phyloP scores from a whole-genome alignment of 768 basidiomycete species.

The Russula olivacea region DNA sequence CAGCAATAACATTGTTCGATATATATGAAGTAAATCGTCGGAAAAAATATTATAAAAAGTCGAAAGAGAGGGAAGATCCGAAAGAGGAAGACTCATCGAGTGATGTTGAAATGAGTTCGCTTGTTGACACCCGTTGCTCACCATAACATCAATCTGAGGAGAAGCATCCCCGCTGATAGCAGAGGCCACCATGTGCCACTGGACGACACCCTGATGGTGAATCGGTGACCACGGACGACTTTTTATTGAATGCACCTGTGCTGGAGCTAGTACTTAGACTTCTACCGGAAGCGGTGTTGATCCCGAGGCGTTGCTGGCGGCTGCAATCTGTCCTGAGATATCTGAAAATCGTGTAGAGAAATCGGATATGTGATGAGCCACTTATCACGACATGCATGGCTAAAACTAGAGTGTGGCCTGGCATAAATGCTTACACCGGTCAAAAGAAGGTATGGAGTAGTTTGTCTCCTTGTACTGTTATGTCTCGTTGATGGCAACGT shows the following conservation, averaged over 20 bases:
- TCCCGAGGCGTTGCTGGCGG: background rate
- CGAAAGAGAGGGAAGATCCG: background rate
- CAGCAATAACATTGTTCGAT: too few relatives aligned
- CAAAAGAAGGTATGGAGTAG: slow-evolving; percentile 40
- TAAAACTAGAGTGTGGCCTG: background rate
- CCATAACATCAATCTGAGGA: background rate
- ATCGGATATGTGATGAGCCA: background rate
- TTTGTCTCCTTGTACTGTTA: slow-evolving; percentile 48
- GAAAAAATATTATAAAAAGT: background rate
- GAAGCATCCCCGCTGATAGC: background rate
- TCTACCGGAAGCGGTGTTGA: too few relatives aligned
- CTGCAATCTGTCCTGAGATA: background rate
- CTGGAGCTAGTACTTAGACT: background rate
- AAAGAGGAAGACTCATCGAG: too few relatives aligned
- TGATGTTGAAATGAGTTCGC: background rate
- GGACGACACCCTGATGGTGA: background rate
- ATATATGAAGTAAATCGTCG: too few relatives aligned
- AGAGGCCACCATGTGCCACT: background rate
- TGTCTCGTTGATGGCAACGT: slow-evolving; percentile 45
- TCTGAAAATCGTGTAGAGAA: background rate
- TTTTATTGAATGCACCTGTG: background rate
- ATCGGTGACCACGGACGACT: background rate
- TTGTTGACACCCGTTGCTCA: background rate
- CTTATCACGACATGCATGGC: background rate
- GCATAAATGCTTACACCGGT: slow-evolving; percentile 37